Percentiles rank a stretch among this genome's conserved stretches.
phyloP scores from a whole-genome alignment of 371 early-diverging fungal species.

The Haplosporangium sp. region DNA sequence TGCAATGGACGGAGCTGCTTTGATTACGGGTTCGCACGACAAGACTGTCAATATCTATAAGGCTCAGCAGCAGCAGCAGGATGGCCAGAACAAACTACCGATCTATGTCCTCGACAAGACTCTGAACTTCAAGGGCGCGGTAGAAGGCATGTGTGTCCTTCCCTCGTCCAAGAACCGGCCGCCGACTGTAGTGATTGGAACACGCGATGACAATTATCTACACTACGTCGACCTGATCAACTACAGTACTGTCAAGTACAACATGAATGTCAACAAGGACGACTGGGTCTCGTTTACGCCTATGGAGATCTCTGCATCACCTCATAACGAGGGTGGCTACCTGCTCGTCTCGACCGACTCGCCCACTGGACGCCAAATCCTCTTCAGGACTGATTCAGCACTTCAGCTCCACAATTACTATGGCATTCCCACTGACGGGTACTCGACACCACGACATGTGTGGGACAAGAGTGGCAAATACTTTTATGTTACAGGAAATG shows the following conservation, averaged over 20 bases:
- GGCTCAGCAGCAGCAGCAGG: conserved; percentile 1
- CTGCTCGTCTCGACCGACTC: conserved; percentile 80
- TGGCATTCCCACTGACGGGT: conserved; percentile 70
- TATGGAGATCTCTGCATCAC: conserved; percentile 69
- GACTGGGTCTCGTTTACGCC: conserved; percentile 87
- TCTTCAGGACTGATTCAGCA: conserved; percentile 63
- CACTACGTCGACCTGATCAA: conserved; percentile 69
- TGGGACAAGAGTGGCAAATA: conserved; percentile 75
- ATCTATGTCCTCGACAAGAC: conserved; percentile 34
- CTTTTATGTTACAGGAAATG: conserved; percentile 78
- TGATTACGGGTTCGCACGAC: conserved; percentile 81
- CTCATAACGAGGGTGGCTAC: conserved; percentile 62
- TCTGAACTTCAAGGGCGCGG: conserved; percentile 42
- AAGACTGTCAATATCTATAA: conserved; percentile 72
- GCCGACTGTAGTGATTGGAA: conserved; percentile 65
- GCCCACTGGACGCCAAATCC: conserved; percentile 73
- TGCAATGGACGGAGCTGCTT: conserved; percentile 65
- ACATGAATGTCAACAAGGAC: conserved; percentile 85
- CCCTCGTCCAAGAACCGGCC: conserved; percentile 47
- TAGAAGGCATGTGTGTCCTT: conserved; percentile 51
- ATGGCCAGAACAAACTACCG: conserved; percentile 20
- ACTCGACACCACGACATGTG: conserved; percentile 65
- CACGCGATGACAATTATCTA: conserved; percentile 78
- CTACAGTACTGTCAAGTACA: conserved; percentile 58
- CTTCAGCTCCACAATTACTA: conserved; percentile 74